Base-by-base conservation (phyloP, 306 rosid species). In the Trifolium subterraneum region DNA sequence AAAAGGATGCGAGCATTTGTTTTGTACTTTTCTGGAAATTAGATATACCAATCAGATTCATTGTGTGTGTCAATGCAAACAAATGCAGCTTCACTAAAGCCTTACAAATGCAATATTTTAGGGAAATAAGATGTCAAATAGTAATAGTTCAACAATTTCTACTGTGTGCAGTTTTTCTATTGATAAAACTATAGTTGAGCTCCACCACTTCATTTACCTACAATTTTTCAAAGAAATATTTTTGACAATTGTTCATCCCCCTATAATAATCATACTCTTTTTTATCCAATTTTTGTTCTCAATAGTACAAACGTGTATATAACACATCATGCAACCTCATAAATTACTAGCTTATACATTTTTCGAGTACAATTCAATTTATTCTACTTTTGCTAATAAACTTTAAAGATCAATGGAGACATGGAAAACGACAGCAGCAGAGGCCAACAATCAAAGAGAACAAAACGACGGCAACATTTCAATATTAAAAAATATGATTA, bases 191-290 rank as follows among this genome's bases (percentile, higher is more conserved):
- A 33, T 18, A 11, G 38, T 68, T 59, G 41, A 60, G 71, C 44
- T 48, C n/a, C 72, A 45, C 70, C 54, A 70, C 67, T 63, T 38
- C 71, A 60, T 36, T 33, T 64, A 7, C 29, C 77, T 36, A n/a
- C 10, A 51, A 60, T 4, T 38, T 78, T 69, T 36, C 45, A n/a
- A 25, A 7, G 27, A 78, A 60, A 72, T 55, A 31, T 64, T 19
- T 12, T 39, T 25, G 19, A 70, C 18, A 64, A 70, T 38, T 48
- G 50, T 48, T 69, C 35, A 77, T 3, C 27, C 10, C 4, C 20
- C 48, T 11, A 60, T 62, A 50, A 52, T 10, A 47, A 45, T 36
- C 77, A 14, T 14, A 19, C 62, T 71, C 18, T 52, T 44, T 31
- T 63, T 54, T 14, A 63, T 68, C 62, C 44, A 77, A 12, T 2